Evolutionary conservation across 495 filamentous ascomycete species (phyloP), one percentile per base, ranked within the genome.

Genomic region (Articulospora tetracladia): DNA sequence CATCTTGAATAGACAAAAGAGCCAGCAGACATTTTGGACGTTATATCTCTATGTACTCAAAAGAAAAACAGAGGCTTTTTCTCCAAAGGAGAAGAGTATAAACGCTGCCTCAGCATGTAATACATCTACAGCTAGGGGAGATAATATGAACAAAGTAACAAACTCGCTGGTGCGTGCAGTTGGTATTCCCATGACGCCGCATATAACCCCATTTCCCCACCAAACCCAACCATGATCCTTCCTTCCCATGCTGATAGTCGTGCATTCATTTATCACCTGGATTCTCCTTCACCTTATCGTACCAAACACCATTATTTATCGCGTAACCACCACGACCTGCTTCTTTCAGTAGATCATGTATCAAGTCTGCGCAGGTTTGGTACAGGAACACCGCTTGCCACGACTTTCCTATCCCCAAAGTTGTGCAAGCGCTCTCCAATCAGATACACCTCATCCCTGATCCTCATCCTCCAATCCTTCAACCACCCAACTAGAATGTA

Each of bases 381-480:
- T n/a, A 50, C 47, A 25, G 22, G 11, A 7, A 50, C 66, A 32
- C 55, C 55, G 51, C 25, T 53, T 3, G 27, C 23, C 15, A 20
- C 58, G 24, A 23, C 44, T 44, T 65, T 68, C 52, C 63, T 58
- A 22, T 66, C 63, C 13, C 66, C 66, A 32, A 68, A 68, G 57
- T 68, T 68, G 52, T 68, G 66, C 25, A 99, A 74, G 30, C 92
- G 77, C 75, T 98, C 92, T 1, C 94, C 94, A 67, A 97, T 94
- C 62, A 98, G 75, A 68, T 98, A 99, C 8, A 96, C 93, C 73
- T 99, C 94, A 69, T 99, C 94, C 30, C 88, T 76, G 51, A 99
- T 92, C 63, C 84, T 84, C 67, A 84, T 80, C 69, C 89, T 84
- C 94, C 94, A 98, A 44, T 81, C 76, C 24, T 83, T 79, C 59